Base-by-base conservation (phyloP, 1,284 basidiomycete species). In the Singerocomus inundabilis region DNA sequence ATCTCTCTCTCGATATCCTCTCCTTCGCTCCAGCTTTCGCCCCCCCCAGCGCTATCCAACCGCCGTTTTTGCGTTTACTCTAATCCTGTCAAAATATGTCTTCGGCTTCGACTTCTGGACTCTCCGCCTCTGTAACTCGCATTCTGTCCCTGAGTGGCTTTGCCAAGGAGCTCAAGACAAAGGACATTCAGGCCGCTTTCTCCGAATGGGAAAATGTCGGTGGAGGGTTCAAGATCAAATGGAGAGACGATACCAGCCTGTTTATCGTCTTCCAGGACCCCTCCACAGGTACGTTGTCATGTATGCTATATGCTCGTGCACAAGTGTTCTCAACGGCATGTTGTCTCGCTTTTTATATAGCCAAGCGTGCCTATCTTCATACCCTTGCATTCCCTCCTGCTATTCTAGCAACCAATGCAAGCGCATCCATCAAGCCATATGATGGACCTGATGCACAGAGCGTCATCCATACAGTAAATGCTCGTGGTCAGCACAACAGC, bases 141-240 rank as follows among this genome's bases (percentile, higher is more conserved):
- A 97, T 99, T 65, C 84, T 99, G 59, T 88, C 83, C 63, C 77
- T 99, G 49, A 85, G 85, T 26, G 91, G 93, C 60, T 99, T 99
- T 68, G 83, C 91, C 8, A 88, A 94, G 63, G 90, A 94, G 70
- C 82, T 99, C 67, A 99, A 98, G 76, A 99, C 96, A 26, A 88
- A 93, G 66, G 96, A 99, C 70, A 89, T 99, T 46, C 93, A 98
- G 66, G 70, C 80, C 46, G 88, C 93, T 35, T 98, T 99, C 70
- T 78, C 84, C 46, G 91, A 94, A 37, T 98, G 90, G 82, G 94
- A 98, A 62, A 80, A 77, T 53, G 77, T 85, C 40, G 84, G 79
- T 52, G 94, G 94, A 33, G 96, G 95, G 16, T 98, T 97, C 78
- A 93, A 94, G 77, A 97, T 99, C 71, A 99, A 99, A 71, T 99